phyloP scores from a whole-genome alignment of 1,284 basidiomycete species.

The Sanghuangporus baumii region DNA sequence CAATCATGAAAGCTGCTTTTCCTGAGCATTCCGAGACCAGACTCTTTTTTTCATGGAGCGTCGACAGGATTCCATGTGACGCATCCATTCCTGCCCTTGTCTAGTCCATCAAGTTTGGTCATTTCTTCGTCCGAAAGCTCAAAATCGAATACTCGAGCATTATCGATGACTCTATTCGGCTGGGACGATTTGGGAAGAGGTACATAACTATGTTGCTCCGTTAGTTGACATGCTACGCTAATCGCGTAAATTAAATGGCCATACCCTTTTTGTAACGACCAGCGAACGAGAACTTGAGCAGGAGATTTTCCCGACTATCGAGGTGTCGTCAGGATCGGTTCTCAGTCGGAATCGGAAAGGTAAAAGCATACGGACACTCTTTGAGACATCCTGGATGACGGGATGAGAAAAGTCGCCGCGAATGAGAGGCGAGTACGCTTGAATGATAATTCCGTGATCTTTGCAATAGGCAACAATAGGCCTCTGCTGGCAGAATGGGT shows the following conservation, averaged over 20 bases:
- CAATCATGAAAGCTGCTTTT: background rate
- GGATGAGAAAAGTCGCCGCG: constrained; percentile 39
- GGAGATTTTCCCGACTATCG: constrained; percentile 40
- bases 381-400: constrained; percentile 35
- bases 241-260: constrained; percentile 19
- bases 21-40: background rate
- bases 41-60: constrained; percentile 14
- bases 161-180: constrained; percentile 60
- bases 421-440: constrained; percentile 51
- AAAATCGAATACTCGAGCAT: constrained; percentile 68
- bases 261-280: constrained; percentile 61
- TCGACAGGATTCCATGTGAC: constrained; percentile 72
- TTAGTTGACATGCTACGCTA: background rate
- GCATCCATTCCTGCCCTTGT: constrained; percentile 56
- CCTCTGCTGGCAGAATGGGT: constrained; percentile 50
- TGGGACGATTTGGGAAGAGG: constrained; percentile 77
- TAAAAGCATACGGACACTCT: constrained; percentile 31
- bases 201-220: constrained; percentile 39
- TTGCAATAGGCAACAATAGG: constrained; percentile 45
- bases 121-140: constrained; percentile 60
- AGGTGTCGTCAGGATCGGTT: constrained; percentile 32
- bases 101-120: constrained; percentile 51
- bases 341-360: background rate
- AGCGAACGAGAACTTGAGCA: constrained; percentile 62
- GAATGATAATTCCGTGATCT: constrained; percentile 37